A percentile compares a stretch with the other conserved stretches of the same genome.
These are phyloP conservation scores for Suillus brevipes DNA, from an alignment of 768 basidiomycete species.

Conservation along the genomic window DNA sequence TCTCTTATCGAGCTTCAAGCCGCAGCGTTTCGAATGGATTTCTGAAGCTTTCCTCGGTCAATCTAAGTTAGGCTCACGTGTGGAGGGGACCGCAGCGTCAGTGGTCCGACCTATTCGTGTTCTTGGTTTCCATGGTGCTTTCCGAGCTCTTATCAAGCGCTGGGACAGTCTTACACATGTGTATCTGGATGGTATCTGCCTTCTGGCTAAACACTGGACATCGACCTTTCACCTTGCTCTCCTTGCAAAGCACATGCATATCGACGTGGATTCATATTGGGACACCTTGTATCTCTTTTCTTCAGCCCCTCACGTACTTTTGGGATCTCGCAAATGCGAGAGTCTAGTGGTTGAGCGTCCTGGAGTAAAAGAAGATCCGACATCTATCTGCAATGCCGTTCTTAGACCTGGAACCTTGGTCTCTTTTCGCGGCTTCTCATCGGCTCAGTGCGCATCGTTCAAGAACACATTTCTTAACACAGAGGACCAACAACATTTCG, in stretches of 20 bases:
- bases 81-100: background rate
- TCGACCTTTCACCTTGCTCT: slow-evolving; percentile 1
- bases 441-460: background rate
- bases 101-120: background rate
- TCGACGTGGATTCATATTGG: background rate
- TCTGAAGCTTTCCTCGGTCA: background rate
- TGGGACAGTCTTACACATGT: slow-evolving; percentile 8
- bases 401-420: background rate
- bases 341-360: background rate
- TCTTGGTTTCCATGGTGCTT: background rate
- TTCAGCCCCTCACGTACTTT: background rate
- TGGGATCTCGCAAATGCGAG: background rate
- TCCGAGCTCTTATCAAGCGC: slow-evolving; percentile 5
- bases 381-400: background rate
- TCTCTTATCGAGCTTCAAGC: slow-evolving; percentile 5
- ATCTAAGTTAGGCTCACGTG: background rate
- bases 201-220: background rate
- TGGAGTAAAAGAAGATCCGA: background rate
- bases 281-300: background rate
- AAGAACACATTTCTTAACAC: background rate
- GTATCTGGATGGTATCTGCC: slow-evolving; percentile 7
- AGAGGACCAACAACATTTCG: background rate
- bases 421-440: slow-evolving; percentile 2
- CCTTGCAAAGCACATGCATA: slow-evolving; percentile 5
- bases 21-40: slow-evolving; percentile 9